phyloP scores from a whole-genome alignment of 441 rosid species.

The Populus trichocarpa region DNA sequence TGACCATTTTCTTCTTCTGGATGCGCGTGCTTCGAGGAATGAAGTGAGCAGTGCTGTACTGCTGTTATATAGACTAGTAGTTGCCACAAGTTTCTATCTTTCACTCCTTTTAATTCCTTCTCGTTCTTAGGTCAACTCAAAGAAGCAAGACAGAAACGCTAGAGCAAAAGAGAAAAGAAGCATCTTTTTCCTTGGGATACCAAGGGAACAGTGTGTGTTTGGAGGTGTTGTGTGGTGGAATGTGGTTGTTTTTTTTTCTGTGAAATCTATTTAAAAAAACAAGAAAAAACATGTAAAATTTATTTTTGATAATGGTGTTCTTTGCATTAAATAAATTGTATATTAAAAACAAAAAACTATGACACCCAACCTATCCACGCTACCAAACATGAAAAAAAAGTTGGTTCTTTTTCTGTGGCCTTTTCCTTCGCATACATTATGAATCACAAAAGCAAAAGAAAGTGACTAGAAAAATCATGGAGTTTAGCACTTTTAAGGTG shows the following conservation, averaged over 20 bases:
- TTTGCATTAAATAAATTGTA: background rate
- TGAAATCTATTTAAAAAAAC: too few relatives aligned
- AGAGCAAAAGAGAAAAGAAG: background rate
- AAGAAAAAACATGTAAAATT: background rate
- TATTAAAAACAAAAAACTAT: background rate
- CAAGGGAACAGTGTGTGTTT: background rate
- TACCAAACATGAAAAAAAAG: conserved; percentile 8
- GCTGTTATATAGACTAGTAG: background rate
- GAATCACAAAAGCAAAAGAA: conserved; percentile 7
- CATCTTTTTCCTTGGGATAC: background rate
- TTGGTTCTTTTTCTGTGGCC: conserved; percentile 16
- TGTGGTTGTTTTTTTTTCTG: too few relatives aligned
- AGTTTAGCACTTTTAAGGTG: conserved; percentile 10
- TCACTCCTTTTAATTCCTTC: conserved; percentile 1
- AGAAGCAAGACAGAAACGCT: background rate
- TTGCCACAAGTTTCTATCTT: background rate
- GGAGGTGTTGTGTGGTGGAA: background rate
- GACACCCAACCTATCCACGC: background rate
- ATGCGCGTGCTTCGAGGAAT: conserved; percentile 44
- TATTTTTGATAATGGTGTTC: background rate
- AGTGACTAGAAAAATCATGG: conserved; percentile 21
- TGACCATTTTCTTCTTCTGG: conserved; percentile 20
- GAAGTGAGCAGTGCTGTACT: background rate
- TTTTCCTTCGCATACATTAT: background rate
- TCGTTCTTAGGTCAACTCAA: conserved; percentile 14